These are phyloP conservation scores for Candida silvicultrix DNA, from an alignment of 805 yeast genomes.

Conservation along the genomic window DNA sequence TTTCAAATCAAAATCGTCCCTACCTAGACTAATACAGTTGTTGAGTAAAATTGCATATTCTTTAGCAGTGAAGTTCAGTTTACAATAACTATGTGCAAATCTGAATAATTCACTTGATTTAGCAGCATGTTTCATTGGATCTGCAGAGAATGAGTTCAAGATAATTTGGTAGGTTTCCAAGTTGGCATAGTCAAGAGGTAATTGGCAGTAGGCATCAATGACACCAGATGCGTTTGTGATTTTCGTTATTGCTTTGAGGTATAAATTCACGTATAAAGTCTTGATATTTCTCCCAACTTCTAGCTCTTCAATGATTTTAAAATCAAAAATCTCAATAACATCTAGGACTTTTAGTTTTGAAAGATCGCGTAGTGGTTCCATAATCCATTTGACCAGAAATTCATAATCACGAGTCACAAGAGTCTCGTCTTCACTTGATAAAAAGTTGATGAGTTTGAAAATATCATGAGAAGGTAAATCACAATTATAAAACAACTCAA, in stretches of 20 bases:
- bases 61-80: neutral
- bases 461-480: neutral
- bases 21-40: neutral
- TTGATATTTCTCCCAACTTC: neutral
- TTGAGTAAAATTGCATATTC: neutral
- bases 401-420: neutral
- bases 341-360: neutral
- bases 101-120: conserved; percentile 9
- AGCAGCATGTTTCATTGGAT: conserved; percentile 8
- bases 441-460: neutral
- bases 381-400: neutral
- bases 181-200: conserved; percentile 3
- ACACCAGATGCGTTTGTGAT: conserved; percentile 15
- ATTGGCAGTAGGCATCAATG: conserved; percentile 8
- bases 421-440: neutral
- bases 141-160: conserved; percentile 10
- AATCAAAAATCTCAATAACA: neutral
- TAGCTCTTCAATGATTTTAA: neutral
- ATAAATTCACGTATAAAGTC: conserved; percentile 7
- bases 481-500: neutral
- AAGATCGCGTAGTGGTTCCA: neutral
- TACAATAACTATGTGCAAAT: neutral
- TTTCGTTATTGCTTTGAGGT: conserved; percentile 6
- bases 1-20: neutral
- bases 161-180: conserved; percentile 6